These are phyloP conservation scores for Botrytis pseudocinerea DNA, from an alignment of 2,329 filamentous ascomycete genomes.

Conservation along the genomic window DNA sequence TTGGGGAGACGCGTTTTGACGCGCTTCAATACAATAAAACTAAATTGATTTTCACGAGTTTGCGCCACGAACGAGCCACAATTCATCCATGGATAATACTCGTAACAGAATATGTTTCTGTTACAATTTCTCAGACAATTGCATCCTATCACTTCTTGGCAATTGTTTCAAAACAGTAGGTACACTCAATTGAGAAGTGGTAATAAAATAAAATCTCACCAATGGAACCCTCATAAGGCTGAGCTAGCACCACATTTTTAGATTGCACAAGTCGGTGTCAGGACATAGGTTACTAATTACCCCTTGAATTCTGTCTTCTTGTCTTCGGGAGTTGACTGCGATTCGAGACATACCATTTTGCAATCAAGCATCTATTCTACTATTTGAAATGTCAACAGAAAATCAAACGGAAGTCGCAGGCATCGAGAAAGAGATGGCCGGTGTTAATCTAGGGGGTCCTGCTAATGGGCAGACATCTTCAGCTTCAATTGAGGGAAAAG, in stretches of 20 bases:
- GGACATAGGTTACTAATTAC: background rate
- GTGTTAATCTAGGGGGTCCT: conserved; percentile 7
- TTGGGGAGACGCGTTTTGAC: conserved; percentile 23
- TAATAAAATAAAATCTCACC: background rate
- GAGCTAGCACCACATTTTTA: conserved; percentile 21
- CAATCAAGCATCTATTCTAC: background rate
- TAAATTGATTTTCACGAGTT: conserved; percentile 24
- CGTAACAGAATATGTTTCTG: background rate
- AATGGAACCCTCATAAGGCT: conserved; percentile 7
- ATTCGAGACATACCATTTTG: background rate
- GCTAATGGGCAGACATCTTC: background rate
- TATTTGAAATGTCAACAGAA: conserved; percentile 17
- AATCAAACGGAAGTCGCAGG: background rate
- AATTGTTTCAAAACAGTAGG: background rate
- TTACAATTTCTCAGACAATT: background rate
- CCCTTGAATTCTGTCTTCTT: background rate
- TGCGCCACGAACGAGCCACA: conserved; percentile 20
- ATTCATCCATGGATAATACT: background rate
- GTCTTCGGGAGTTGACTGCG: background rate
- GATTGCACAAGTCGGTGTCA: conserved; percentile 15
- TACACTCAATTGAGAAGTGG: conserved; percentile 9
- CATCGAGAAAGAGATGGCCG: conserved; percentile 23
- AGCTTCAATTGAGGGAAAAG: conserved; percentile 27
- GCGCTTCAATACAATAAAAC: conserved; percentile 10
- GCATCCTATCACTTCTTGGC: background rate